Evolutionary conservation across 495 filamentous ascomycete genomes (phyloP).

Genomic region (Neurospora africana): DNA sequence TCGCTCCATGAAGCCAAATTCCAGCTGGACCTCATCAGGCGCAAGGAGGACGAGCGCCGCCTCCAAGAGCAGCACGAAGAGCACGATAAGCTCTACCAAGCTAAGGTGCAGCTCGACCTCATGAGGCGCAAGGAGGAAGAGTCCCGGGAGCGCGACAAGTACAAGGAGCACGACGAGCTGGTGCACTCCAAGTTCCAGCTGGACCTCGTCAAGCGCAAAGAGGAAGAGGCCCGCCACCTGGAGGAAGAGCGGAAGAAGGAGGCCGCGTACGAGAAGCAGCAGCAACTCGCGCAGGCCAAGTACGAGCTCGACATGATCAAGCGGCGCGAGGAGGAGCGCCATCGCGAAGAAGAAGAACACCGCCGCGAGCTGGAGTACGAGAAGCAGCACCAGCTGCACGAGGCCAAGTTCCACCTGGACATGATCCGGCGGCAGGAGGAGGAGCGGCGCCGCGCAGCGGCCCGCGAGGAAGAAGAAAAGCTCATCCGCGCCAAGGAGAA

Average conservation of each 20-base stretch:
- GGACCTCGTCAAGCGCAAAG: slow-evolving; percentile 13
- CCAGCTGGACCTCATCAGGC: slow-evolving; percentile 14
- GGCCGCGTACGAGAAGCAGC: slow-evolving; percentile 18
- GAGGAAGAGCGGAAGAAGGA: slow-evolving; percentile 43
- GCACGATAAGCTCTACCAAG: slow-evolving; percentile 31
- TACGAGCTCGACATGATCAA: slow-evolving; percentile 33
- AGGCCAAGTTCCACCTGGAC: slow-evolving; percentile 33
- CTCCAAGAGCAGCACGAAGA: slow-evolving; percentile 27
- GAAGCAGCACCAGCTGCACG: slow-evolving; percentile 18
- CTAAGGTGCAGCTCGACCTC: slow-evolving; percentile 30
- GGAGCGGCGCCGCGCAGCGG: slow-evolving; percentile 17
- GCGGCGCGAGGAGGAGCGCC: slow-evolving; percentile 17
- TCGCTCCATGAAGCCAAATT: slow-evolving; percentile 18
- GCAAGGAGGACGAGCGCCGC: slow-evolving; percentile 32
- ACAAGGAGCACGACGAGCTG: slow-evolving; percentile 37
- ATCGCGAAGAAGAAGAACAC: slow-evolving; percentile 6
- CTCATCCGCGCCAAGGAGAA: slow-evolving; percentile 20
- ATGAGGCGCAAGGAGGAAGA: slow-evolving; percentile 24
- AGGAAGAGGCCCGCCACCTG: slow-evolving; percentile 25
- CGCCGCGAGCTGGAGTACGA: slow-evolving; percentile 10
- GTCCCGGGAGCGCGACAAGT: slow-evolving; percentile 29
- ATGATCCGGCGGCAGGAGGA: slow-evolving; percentile 32
- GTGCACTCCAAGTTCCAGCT: slow-evolving; percentile 31
- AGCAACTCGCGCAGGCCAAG: slow-evolving; percentile 25
- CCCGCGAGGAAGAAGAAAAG: slow-evolving; percentile 22